A percentile compares a stretch with the other conserved stretches of the same genome.
These are phyloP conservation scores for Fimicolochytrium jonesii DNA, from an alignment of 192 early-diverging fungal genomes.

Conservation along the genomic window DNA sequence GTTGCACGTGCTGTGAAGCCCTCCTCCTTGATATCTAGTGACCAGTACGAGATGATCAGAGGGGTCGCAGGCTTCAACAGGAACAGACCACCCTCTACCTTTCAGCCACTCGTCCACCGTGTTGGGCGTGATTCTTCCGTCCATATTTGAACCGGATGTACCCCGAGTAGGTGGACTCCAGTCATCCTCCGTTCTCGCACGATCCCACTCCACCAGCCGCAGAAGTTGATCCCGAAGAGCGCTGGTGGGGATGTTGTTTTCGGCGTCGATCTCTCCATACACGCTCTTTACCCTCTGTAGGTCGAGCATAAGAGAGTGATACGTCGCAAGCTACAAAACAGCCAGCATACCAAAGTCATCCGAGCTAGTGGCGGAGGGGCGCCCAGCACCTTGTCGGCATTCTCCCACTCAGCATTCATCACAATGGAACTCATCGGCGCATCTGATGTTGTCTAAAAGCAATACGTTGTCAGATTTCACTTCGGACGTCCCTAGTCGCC, in stretches of 20 bases:
- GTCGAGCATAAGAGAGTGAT: background rate
- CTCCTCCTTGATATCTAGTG: constrained; percentile 26
- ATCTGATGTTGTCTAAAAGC: background rate
- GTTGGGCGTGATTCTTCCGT: background rate
- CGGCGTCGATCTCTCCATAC: constrained; percentile 9
- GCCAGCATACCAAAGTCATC: constrained; percentile 12
- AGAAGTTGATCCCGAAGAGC: constrained; percentile 7
- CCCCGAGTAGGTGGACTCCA: background rate
- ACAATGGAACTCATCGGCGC: constrained; percentile 12
- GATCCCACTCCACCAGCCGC: constrained; percentile 22
- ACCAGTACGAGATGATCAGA: background rate
- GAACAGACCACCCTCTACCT: background rate
- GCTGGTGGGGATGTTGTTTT: constrained; percentile 26
- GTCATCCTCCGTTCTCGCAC: constrained; percentile 8
- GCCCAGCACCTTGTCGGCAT: background rate
- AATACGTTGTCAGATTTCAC: too few species aligned
- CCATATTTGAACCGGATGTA: background rate
- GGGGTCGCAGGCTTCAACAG: background rate
- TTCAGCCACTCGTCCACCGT: constrained; percentile 26
- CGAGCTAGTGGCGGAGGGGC: constrained; percentile 14
- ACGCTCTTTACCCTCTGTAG: constrained; percentile 9
- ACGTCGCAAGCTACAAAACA: background rate
- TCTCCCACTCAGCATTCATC: constrained; percentile 25
- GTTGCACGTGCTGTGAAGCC: background rate
- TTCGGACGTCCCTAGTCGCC: background rate